phyloP scores from a whole-genome alignment of 2,329 filamentous ascomycete species.

The Chaetothyriales sp. region DNA sequence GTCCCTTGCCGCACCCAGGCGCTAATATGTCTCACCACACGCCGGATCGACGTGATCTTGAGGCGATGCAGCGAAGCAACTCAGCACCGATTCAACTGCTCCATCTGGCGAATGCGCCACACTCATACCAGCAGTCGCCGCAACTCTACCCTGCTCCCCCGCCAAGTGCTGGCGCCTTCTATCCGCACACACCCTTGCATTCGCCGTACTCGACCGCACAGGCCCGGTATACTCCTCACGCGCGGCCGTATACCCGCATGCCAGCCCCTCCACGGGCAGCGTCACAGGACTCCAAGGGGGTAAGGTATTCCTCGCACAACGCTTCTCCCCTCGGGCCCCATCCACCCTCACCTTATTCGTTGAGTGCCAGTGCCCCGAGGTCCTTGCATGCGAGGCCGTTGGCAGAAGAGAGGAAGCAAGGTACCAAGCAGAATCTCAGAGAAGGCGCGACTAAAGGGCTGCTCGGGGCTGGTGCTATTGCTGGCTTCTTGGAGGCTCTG shows the following conservation, averaged over 20 bases:
- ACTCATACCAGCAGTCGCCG: constrained; percentile 3
- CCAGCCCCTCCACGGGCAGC: constrained; percentile 8
- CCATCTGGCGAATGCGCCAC: constrained; percentile 9
- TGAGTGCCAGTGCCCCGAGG: not conserved
- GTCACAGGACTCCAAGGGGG: constrained; percentile 15
- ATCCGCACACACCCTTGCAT: constrained; percentile 1
- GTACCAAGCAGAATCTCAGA: constrained; percentile 20
- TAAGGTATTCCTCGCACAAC: constrained; percentile 13
- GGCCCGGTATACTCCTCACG: constrained; percentile 5
- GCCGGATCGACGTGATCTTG: constrained; percentile 9
- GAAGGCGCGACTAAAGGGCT: constrained; percentile 25
- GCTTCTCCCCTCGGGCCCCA: not conserved
- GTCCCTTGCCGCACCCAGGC: not conserved
- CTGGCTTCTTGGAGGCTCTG: constrained; percentile 28
- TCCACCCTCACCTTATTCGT: not conserved
- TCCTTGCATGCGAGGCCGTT: constrained; percentile 4
- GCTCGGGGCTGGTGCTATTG: constrained; percentile 25
- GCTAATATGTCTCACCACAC: not conserved
- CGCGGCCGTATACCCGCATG: constrained; percentile 4
- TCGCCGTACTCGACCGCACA: constrained; percentile 1
- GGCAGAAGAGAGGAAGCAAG: constrained; percentile 17
- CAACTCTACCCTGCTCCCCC: not conserved
- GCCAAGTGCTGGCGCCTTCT: not conserved
- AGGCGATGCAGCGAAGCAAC: constrained; percentile 11
- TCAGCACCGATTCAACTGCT: constrained; percentile 14